Conservation (phyloP, 768 basidiomycete species). For the Mycena sanguinolenta region DNA sequence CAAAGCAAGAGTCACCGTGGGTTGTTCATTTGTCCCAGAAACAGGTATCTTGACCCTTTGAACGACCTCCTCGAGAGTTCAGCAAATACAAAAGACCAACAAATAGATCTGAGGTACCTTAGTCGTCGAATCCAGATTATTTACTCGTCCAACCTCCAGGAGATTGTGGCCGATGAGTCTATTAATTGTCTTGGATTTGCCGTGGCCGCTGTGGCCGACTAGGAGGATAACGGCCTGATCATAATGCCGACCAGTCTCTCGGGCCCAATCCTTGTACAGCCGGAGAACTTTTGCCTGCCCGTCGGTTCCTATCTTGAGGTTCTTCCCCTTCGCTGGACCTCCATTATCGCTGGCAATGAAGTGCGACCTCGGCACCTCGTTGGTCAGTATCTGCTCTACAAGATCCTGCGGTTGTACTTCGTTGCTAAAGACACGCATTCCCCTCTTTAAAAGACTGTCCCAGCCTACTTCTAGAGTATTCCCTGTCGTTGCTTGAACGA, state of each 20-base stretch:
- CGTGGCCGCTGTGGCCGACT: slow-evolving; percentile 14
- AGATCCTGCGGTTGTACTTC: no score
- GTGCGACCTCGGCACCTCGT: no score
- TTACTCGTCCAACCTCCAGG: slow-evolving; percentile 10
- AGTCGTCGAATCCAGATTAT: slow-evolving; percentile 9
- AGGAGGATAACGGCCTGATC: neutral
- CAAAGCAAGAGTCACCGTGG: slow-evolving; percentile 9
- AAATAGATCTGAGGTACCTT: slow-evolving; percentile 4
- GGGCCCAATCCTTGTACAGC: slow-evolving; percentile 14
- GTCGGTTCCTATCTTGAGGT: slow-evolving; percentile 3
- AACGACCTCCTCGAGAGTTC: neutral
- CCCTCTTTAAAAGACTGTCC: no score
- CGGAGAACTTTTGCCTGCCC: slow-evolving; percentile 11
- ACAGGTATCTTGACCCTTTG: slow-evolving; percentile 14
- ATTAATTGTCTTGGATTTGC: slow-evolving; percentile 28
- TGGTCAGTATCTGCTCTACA: no score
- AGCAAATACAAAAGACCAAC: neutral
- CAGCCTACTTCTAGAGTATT: no score
- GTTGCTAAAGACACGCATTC: no score
- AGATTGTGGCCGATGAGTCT: slow-evolving; percentile 12
- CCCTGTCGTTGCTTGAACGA: neutral
- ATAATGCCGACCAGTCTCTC: neutral
- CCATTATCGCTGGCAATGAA: no score
- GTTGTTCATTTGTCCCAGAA: neutral
- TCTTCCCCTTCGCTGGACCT: no score